A percentile compares a stretch with the other conserved stretches of the same genome.
Evolutionary conservation across 805 yeast species (phyloP).

Genomic region (Yamadazyma scolyti): DNA sequence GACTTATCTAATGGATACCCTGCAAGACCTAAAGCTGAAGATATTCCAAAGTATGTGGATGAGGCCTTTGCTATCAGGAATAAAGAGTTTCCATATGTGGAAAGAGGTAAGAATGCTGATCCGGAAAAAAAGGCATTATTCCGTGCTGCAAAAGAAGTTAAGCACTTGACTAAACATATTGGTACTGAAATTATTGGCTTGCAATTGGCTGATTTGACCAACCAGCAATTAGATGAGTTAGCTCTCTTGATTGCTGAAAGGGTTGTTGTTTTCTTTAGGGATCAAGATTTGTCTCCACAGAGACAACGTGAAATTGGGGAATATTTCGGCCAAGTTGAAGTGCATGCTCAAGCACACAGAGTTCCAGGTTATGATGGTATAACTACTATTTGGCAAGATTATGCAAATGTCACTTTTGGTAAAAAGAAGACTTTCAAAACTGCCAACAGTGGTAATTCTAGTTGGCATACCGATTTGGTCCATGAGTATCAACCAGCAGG

Average conservation of each 20-base stretch:
- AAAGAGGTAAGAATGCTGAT: constrained; percentile 26
- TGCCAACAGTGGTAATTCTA: constrained; percentile 18
- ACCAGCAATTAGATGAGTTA: constrained; percentile 25
- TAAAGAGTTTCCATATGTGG: constrained; percentile 18
- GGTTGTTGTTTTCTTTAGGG: constrained; percentile 27
- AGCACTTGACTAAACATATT: constrained; percentile 21
- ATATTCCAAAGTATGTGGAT: constrained; percentile 26
- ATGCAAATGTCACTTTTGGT: constrained; percentile 22
- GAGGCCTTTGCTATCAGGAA: constrained; percentile 24
- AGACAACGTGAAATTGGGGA: constrained; percentile 25
- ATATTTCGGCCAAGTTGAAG: constrained; percentile 28
- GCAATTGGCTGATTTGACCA: constrained; percentile 22
- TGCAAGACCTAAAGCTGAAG: constrained; percentile 14
- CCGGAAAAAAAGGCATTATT: constrained; percentile 28
- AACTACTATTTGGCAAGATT: constrained; percentile 41
- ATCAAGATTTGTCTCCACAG: constrained; percentile 30
- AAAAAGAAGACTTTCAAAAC: constrained; percentile 23
- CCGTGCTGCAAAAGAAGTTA: constrained; percentile 27
- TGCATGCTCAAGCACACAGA: constrained; percentile 24
- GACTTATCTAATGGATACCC: constrained; percentile 27
- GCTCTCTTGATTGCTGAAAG: constrained; percentile 27
- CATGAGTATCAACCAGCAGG: constrained; percentile 37
- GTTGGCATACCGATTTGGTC: constrained; percentile 36
- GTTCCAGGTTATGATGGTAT: constrained; percentile 28
- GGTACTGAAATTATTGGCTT: constrained; percentile 30